Evolutionary conservation across 2,329 filamentous ascomycete genomes (phyloP).

Genomic region (Colletotrichum viniferum): DNA sequence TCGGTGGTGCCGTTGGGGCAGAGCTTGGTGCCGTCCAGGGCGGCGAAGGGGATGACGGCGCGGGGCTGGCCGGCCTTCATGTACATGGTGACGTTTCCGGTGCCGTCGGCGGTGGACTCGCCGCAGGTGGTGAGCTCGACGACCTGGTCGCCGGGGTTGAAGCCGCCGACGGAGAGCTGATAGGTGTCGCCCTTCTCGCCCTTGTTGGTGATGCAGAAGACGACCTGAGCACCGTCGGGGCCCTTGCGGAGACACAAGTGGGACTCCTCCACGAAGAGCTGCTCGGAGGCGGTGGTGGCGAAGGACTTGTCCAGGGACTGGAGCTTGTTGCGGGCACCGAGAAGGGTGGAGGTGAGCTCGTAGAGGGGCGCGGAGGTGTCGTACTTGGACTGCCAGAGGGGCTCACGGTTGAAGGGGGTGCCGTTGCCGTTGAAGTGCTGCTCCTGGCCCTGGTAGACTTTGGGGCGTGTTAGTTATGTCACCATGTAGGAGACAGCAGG

Average conservation of each 20-base stretch:
- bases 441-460: conserved; percentile 70
- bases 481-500: too few relatives aligned
- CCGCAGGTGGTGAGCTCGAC: conserved; percentile 12
- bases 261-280: conserved; percentile 19
- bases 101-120: conserved; percentile 12
- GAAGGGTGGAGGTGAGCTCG: conserved; percentile 18
- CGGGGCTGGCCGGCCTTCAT: conserved; percentile 15
- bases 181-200: conserved; percentile 11
- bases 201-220: conserved; percentile 22
- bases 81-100: conserved; percentile 18
- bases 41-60: background rate
- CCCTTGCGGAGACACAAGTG: conserved; percentile 18
- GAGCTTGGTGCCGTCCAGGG: background rate
- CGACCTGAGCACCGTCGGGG: conserved; percentile 14
- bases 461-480: background rate
- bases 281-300: conserved; percentile 11
- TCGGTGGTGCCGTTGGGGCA: conserved; percentile 12
- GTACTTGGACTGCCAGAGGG: conserved; percentile 62
- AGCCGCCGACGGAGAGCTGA: conserved; percentile 14
- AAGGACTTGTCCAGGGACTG: conserved; percentile 2
- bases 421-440: conserved; percentile 57
- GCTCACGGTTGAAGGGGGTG: conserved; percentile 60
- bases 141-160: conserved; percentile 14
- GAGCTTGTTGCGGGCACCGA: conserved; percentile 10
- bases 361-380: conserved; percentile 52